phyloP scores from a whole-genome alignment of 129 eudicot genomes.

The Erigeron canadensis region DNA sequence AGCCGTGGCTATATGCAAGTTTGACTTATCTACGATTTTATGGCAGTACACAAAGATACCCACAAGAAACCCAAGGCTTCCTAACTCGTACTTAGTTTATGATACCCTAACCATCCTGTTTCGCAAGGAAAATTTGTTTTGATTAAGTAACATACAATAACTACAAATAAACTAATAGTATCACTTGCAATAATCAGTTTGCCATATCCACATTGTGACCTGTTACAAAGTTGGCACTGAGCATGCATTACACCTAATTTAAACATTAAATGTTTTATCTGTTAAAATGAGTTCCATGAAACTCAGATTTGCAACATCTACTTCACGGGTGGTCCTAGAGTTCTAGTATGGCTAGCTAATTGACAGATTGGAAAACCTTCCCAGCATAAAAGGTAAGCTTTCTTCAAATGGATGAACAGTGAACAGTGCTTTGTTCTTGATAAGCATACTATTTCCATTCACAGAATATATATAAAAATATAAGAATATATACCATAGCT shows the following conservation, averaged over 20 bases:
- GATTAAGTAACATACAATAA: conserved; percentile 1
- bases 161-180: background rate
- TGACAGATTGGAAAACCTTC: background rate
- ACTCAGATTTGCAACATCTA: conserved; percentile 1
- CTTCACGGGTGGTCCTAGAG: background rate
- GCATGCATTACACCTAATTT: background rate
- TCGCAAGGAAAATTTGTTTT: conserved; percentile 1
- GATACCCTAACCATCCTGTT: background rate
- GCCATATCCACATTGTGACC: too few species aligned
- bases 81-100: background rate
- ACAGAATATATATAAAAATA: background rate
- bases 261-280: background rate
- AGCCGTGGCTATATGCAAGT: background rate
- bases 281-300: background rate
- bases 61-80: too few species aligned
- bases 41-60: too few species aligned
- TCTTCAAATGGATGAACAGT: background rate
- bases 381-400: background rate
- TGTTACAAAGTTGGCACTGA: background rate
- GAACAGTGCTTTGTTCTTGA: background rate
- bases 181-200: conserved; percentile 1
- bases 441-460: background rate
- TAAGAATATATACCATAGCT: background rate
- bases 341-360: background rate
- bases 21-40: background rate